Evolutionary conservation across 495 filamentous ascomycete species (phyloP).

Genomic region (Aspergillus diversus): DNA sequence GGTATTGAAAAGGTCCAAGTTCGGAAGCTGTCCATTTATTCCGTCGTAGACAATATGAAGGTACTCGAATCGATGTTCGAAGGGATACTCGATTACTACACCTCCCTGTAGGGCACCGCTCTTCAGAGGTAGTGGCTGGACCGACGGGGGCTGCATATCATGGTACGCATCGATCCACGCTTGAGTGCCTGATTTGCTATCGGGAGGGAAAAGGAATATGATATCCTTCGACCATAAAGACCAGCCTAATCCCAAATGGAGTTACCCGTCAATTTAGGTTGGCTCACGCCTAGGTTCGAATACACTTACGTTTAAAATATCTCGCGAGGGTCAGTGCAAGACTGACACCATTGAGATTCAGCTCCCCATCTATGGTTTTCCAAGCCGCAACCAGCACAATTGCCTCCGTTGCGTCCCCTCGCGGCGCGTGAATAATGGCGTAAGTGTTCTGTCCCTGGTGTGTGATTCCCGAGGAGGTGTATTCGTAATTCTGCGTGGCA

Average conservation of each 20-base stretch:
- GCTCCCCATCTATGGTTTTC: conserved; percentile 76
- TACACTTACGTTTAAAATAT: conserved; percentile 79
- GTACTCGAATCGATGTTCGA: conserved; percentile 78
- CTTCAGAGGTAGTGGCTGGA: conserved; percentile 84
- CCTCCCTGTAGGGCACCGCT: conserved; percentile 92
- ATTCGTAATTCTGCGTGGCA: conserved; percentile 82
- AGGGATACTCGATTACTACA: conserved; percentile 90
- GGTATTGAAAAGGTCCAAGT: conserved; percentile 94
- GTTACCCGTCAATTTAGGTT: conserved; percentile 5
- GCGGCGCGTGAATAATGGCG: conserved; percentile 90
- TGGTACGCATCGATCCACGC: conserved; percentile 99
- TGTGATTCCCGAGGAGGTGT: conserved; percentile 70
- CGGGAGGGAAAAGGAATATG: conserved; percentile 84
- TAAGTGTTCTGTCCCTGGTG: conserved; percentile 90
- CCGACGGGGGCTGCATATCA: conserved; percentile 71
- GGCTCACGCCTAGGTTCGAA: conserved; percentile 17
- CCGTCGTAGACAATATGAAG: conserved; percentile 95
- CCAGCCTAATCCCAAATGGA: conserved; percentile 62
- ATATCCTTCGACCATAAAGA: conserved; percentile 99
- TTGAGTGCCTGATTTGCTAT: conserved; percentile 88
- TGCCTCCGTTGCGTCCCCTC: conserved; percentile 97
- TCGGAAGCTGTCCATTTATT: conserved; percentile 93
- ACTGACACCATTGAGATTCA: conserved; percentile 86
- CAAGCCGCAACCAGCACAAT: conserved; percentile 90
- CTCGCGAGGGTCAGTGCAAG: conserved; percentile 83